Evolutionary conservation across 306 rosid species (phyloP), one percentile per base, ranked within the genome.

Genomic region (Fragaria vesca): DNA sequence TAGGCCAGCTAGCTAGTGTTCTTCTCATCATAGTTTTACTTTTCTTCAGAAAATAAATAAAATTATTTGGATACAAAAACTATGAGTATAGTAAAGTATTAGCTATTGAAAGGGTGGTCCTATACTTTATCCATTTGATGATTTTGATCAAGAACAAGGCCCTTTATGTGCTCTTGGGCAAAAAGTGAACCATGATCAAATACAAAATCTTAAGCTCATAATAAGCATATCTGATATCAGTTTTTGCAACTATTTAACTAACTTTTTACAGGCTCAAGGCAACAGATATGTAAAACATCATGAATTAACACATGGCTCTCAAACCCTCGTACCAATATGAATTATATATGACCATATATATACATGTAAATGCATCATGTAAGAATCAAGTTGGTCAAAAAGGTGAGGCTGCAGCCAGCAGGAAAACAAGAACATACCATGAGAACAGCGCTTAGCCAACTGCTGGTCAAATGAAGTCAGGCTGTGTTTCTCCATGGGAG

Each of bases 371-470:
- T 58, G 16, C 28, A 12, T 26, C 7, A 34, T 65, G 11, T 65
- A 34, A 34, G 12, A 32, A 38, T 8, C 69, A 47, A 47, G 43
- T 21, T 8, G 48, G 67, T n/a, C n/a, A 54, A 70, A 52, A 63
- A 72, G 61, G 50, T 71, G 67, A 48, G 34, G 66, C 48, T 45
- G 48, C 13, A 45, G 48, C 48, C 48, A 45, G 48, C 38, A 60
- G 43, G 50, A 17, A 60, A 74, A n/a, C 40, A 40, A 7, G 70
- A 75, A 61, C 8, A 74, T 86, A 91, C 97, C 94, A 50, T 69
- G 89, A 74, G 99, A 88, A 74, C 89, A 93, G 72, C 89, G 94
- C 73, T 85, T 89, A 54, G 99, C 98, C 93, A 96, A 24, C 69
- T 93, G 76, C 88, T 88, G 97, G 75, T 96, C 99, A 69, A 89